Evolutionary conservation across 2,329 filamentous ascomycete genomes (phyloP), one percentile per base, ranked within the genome.

Genomic region (Endoconidiophora polonica): DNA sequence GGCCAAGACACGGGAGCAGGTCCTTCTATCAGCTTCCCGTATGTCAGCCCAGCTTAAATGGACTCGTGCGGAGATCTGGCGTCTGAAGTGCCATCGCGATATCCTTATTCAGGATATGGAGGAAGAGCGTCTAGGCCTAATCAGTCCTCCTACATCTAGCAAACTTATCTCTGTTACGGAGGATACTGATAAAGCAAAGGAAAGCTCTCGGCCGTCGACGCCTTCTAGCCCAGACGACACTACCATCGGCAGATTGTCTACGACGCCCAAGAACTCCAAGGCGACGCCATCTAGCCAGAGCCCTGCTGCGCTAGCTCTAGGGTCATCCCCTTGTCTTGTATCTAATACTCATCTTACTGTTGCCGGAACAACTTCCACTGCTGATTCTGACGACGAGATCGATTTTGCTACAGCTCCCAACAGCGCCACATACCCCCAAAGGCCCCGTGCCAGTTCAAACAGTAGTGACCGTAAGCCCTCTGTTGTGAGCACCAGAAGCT

Each of bases 21-120:
- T 96, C 49, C 73, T 95, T n/a, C 72, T 83, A 55, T 83, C 86
- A 16, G 90, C 91, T 18, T 86, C 81, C 4, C 79, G 83, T 5
- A 81, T 94, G 65, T 80, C 88, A 50, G 86, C 86, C 3, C 87
- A 90, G 61, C 67, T 98, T 54, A 94, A 91, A 62, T 95, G 90
- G 90, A 80, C 82, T n/a, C 76, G 90, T 54, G 82, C 93, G 61
- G 86, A 94, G 56, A 91, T 95, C 18, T 95, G 88, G 86, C 83
- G 81, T 49, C 76, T 90, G 58, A 90, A 79, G 59, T 95, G 88
- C 56, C 88, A 98, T 63, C 80, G 82, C 40, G 90, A 95, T 58
- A 88, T 96, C 54, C 68, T 98, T 18, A 70, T 79, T 4, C 74
- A 87, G 63, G 91, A 98, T 60, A 68, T 96, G 6, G 83, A 90